Percentiles rank a stretch among this genome's conserved stretches.
Conservation (phyloP, 129 eudicot species). For the Ambrosia artemisiifolia region DNA sequence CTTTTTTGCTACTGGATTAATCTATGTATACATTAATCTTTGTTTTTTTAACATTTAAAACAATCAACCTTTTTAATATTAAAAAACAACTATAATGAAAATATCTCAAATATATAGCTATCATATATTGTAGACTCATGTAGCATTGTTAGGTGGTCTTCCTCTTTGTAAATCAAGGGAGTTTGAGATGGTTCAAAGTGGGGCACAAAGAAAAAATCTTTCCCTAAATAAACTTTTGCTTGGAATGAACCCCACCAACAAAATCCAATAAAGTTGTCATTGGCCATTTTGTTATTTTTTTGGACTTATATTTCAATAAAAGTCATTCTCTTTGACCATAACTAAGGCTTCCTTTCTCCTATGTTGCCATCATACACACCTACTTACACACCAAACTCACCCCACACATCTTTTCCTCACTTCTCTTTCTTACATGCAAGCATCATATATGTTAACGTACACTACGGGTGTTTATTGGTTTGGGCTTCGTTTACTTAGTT, state of each 20-base stretch:
- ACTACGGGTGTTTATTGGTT: background rate
- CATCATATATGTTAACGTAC: conserved; percentile 22
- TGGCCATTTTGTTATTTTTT: conserved; percentile 20
- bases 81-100: background rate
- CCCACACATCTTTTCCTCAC: conserved; percentile 11
- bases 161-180: conserved; percentile 10
- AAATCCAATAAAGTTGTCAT: conserved; percentile 14
- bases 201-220: conserved; percentile 18
- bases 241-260: conserved; percentile 18
- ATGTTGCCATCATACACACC: conserved; percentile 34
- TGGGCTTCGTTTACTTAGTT: background rate
- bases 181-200: conserved; percentile 25
- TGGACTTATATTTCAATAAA: conserved; percentile 17
- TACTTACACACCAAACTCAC: conserved; percentile 35
- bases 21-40: too few relatives aligned
- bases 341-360: conserved; percentile 15
- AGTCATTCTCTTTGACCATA: conserved; percentile 33
- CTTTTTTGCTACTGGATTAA: too few relatives aligned
- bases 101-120: background rate
- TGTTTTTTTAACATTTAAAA: too few relatives aligned
- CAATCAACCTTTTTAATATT: background rate
- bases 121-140: background rate
- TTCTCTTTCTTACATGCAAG: conserved; percentile 4
- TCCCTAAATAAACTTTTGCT: conserved; percentile 23
- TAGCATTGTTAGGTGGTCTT: conserved; percentile 19